Evolutionary conservation across 805 yeast species (phyloP).

Genomic region (Lipomyces orientalis): DNA sequence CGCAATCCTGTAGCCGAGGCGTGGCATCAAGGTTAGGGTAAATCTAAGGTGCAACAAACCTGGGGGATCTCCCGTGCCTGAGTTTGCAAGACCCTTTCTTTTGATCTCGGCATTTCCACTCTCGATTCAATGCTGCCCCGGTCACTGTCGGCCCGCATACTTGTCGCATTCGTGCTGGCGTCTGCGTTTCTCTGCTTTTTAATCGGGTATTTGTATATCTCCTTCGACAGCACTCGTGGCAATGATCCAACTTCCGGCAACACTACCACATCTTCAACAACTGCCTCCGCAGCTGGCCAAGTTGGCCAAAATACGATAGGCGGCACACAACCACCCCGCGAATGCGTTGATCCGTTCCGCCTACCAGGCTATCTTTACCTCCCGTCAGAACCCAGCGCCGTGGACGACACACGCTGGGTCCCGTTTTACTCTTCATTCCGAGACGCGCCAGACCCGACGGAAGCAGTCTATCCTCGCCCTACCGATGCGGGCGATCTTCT

Average conservation of each 20-base stretch:
- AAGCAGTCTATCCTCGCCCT: slow-evolving; percentile 13
- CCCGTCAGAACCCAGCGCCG: background rate
- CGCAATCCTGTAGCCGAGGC: no score
- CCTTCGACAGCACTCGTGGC: background rate
- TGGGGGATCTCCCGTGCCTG: no score
- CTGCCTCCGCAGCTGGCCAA: background rate
- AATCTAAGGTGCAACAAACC: no score
- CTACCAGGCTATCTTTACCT: slow-evolving; percentile 20
- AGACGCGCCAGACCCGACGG: slow-evolving; percentile 10
- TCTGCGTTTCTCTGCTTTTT: background rate
- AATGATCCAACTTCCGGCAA: background rate
- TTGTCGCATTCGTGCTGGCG: background rate
- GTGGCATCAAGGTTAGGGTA: no score
- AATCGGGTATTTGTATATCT: background rate
- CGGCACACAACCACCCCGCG: background rate
- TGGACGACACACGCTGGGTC: slow-evolving; percentile 11
- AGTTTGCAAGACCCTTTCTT: no score
- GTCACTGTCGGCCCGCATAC: background rate
- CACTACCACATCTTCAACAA: background rate
- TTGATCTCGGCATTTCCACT: background rate
- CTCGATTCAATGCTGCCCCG: background rate
- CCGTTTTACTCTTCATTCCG: slow-evolving; percentile 17
- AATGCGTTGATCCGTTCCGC: slow-evolving; percentile 23
- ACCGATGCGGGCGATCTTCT: background rate
- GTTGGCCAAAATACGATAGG: background rate